A percentile compares a stretch with the other conserved stretches of the same genome.
These are phyloP conservation scores for Melampsora americana DNA, from an alignment of 1,284 basidiomycete genomes.

Conservation along the genomic window DNA sequence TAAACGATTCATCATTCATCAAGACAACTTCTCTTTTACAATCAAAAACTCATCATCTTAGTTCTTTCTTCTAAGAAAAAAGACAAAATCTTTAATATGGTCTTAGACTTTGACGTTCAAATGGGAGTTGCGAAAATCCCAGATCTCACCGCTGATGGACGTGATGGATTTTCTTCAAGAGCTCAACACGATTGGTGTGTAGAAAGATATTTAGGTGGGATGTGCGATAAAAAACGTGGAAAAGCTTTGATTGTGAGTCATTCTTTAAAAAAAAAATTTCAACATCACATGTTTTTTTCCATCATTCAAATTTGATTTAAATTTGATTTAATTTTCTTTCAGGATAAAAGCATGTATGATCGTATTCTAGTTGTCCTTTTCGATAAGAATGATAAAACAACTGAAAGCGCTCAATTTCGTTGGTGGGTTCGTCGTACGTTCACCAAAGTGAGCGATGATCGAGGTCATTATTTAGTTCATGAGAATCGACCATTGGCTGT, in stretches of 20 bases:
- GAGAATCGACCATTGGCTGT: slow-evolving; percentile 68
- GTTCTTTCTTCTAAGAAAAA: neutral
- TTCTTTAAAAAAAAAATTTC: too few relatives aligned
- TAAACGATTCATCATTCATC: neutral
- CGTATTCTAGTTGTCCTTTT: slow-evolving; percentile 39
- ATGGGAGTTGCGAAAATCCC: slow-evolving; percentile 35
- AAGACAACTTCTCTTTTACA: neutral
- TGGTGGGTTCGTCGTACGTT: slow-evolving; percentile 63
- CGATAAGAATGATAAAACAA: slow-evolving; percentile 53
- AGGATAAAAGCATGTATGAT: slow-evolving; percentile 43
- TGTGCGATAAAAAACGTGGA: slow-evolving; percentile 44
- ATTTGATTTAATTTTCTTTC: neutral
- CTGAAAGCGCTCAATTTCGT: slow-evolving; percentile 66
- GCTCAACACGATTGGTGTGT: slow-evolving; percentile 44
- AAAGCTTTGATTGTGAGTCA: slow-evolving; percentile 43
- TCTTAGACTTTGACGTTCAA: slow-evolving; percentile 29
- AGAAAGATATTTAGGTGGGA: slow-evolving; percentile 32
- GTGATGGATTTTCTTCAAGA: slow-evolving; percentile 42
- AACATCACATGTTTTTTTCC: too few relatives aligned
- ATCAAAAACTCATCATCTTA: neutral
- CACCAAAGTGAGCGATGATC: slow-evolving; percentile 39
- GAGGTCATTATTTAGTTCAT: slow-evolving; percentile 61
- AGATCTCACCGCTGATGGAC: slow-evolving; percentile 40
- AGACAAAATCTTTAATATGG: slow-evolving; percentile 19
- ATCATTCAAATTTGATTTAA: neutral